Percentiles rank a stretch among this genome's conserved stretches.
Conservation (phyloP, 768 basidiomycete genomes). For the Tephrocybe sp. region DNA sequence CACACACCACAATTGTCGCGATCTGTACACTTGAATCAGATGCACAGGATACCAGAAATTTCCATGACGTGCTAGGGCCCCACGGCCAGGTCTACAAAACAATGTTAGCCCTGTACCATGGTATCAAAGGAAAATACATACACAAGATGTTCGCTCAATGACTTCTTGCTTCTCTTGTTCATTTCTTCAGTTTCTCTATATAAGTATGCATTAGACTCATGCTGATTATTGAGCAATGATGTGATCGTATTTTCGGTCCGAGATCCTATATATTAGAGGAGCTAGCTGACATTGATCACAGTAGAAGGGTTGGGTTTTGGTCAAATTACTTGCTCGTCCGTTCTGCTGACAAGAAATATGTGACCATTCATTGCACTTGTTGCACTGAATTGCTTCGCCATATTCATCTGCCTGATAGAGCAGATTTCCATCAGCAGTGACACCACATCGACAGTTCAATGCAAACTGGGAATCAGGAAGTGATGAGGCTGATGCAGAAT, state of each 20-base stretch:
- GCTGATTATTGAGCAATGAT: too few species aligned
- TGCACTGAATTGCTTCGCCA: conserved; percentile 16
- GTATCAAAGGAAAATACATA: not conserved
- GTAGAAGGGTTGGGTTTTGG: not conserved
- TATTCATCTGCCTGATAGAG: conserved; percentile 1
- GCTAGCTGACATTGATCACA: conserved; percentile 1
- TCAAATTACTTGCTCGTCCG: conserved; percentile 13
- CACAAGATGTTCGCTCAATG: not conserved
- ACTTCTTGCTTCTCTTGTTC: too few species aligned
- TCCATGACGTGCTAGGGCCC: too few species aligned
- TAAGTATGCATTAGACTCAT: too few species aligned
- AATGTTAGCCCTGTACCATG: not conserved
- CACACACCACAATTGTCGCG: too few species aligned
- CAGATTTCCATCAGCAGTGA: conserved; percentile 14
- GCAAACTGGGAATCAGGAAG: conserved; percentile 1
- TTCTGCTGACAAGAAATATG: conserved; percentile 20
- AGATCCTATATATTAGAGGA: not conserved
- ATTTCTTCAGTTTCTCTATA: too few species aligned
- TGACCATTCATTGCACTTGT: conserved; percentile 16
- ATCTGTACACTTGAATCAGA: too few species aligned
- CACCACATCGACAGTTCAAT: conserved; percentile 19
- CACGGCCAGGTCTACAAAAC: not conserved
- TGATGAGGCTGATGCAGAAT: not conserved
- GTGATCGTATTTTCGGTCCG: too few species aligned
- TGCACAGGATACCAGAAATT: too few species aligned